These are phyloP conservation scores for Chenopodium berlandieri DNA, from an alignment of 148 eudicot species.

Conservation along the genomic window DNA sequence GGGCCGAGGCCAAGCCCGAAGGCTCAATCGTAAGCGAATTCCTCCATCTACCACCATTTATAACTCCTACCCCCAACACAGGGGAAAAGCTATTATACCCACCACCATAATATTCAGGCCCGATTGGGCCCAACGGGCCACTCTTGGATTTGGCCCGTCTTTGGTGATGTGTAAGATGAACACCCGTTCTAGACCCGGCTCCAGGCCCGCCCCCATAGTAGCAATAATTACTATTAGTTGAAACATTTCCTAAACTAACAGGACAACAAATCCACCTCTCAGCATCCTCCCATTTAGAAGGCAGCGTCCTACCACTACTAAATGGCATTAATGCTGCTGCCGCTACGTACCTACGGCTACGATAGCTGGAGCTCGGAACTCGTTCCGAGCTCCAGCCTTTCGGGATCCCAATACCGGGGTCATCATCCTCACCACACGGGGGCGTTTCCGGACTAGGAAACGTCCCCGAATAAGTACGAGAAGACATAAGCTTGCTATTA, in stretches of 20 bases:
- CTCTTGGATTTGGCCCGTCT: slow-evolving; percentile 74
- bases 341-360: slow-evolving; percentile 41
- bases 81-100: slow-evolving; percentile 61
- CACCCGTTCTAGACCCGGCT: slow-evolving; percentile 18
- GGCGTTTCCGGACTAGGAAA: slow-evolving; percentile 29
- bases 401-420: slow-evolving; percentile 24
- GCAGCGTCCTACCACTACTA: slow-evolving; percentile 70
- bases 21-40: slow-evolving; percentile 47
- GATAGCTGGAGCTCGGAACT: slow-evolving; percentile 47
- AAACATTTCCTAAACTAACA: slow-evolving; percentile 35
- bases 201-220: slow-evolving; percentile 20
- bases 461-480: slow-evolving; percentile 25
- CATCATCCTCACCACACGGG: slow-evolving; percentile 24
- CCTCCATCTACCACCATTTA: slow-evolving; percentile 42
- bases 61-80: slow-evolving; percentile 44
- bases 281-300: slow-evolving; percentile 98
- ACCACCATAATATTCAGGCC: slow-evolving; percentile 38
- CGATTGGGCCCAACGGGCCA: slow-evolving; percentile 70
- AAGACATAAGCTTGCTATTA: slow-evolving; percentile 1
- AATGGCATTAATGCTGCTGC: slow-evolving; percentile 63
- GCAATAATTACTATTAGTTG: slow-evolving; percentile 17
- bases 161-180: slow-evolving; percentile 30
- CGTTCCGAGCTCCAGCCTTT: slow-evolving; percentile 89
- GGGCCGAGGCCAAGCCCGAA: slow-evolving; percentile 18
- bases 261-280: slow-evolving; percentile 99